These are phyloP conservation scores for Brachypodium distachyon DNA, from an alignment of 202 grass and related monocot genomes.

Conservation along the genomic window DNA sequence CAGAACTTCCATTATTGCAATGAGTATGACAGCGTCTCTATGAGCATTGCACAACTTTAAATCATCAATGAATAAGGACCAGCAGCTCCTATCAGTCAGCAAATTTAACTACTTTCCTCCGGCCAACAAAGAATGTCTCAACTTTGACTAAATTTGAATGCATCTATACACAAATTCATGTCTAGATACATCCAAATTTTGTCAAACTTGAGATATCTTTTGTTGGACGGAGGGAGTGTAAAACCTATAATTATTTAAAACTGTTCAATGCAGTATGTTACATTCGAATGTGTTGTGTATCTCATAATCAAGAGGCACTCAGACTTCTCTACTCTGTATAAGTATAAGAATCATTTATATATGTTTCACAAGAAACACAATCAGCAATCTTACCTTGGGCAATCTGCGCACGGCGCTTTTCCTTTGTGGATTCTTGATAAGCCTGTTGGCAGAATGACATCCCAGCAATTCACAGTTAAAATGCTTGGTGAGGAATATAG, in stretches of 20 bases:
- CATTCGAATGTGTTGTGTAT: neutral
- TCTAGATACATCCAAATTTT: too few species aligned
- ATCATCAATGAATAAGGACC: neutral
- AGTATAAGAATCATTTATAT: neutral
- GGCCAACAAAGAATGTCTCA: too few species aligned
- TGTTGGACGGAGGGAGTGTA: too few species aligned
- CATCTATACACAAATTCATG: too few species aligned
- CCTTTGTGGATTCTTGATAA: conserved; percentile 97
- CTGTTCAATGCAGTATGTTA: neutral
- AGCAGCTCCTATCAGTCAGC: neutral
- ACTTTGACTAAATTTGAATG: too few species aligned
- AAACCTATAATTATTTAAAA: neutral
- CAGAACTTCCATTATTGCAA: conserved; percentile 1
- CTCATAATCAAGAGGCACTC: neutral
- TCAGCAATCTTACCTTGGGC: conserved; percentile 61
- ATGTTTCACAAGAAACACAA: conserved; percentile 1
- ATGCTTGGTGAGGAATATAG: neutral
- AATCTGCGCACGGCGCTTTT: conserved; percentile 82
- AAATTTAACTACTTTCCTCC: neutral
- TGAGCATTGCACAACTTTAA: neutral
- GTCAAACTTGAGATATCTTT: too few species aligned
- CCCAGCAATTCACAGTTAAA: conserved; percentile 11
- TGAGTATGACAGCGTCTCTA: neutral
- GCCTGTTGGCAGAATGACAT: conserved; percentile 40
- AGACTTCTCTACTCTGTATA: neutral